Evolutionary conservation across 75 land plant genomes (phyloP).

Genomic region (Sequoiadendron giganteum): DNA sequence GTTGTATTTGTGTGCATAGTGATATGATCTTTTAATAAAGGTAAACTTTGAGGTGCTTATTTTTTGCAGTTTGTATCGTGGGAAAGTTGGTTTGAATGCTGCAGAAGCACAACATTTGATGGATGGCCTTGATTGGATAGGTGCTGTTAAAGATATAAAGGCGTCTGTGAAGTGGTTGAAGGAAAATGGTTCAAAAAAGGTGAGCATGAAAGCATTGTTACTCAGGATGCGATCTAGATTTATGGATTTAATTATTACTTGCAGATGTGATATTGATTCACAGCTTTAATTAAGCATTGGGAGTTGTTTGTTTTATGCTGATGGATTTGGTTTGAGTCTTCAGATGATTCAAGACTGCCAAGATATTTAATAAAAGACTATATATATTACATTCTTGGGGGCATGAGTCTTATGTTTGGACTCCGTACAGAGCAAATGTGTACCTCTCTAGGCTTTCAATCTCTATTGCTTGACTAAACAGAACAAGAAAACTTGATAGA

Average conservation of each 20-base stretch:
- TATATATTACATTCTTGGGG: not conserved
- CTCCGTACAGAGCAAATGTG: not conserved
- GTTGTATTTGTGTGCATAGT: not conserved
- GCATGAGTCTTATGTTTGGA: not conserved
- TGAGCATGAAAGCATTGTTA: conserved; percentile 6
- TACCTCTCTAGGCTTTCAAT: not conserved
- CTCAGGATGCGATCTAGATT: not conserved
- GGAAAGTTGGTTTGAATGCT: conserved; percentile 86
- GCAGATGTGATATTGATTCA: not conserved
- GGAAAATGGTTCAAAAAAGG: conserved; percentile 83
- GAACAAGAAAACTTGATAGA: not conserved
- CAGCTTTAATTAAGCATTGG: not conserved
- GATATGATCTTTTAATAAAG: not conserved
- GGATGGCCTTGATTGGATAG: conserved; percentile 92
- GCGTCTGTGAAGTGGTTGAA: conserved; percentile 95
- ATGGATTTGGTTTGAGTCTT: not conserved
- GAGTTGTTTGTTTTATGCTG: not conserved
- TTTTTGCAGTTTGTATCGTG: conserved; percentile 77
- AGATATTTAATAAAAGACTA: not conserved
- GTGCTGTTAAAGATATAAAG: conserved; percentile 82
- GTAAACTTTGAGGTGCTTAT: not conserved
- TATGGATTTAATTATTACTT: not conserved
- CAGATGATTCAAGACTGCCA: not conserved
- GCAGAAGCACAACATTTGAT: conserved; percentile 97
- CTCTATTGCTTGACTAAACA: not conserved